These are phyloP conservation scores for Russula olivacea DNA, from an alignment of 768 basidiomycete genomes.

Conservation along the genomic window DNA sequence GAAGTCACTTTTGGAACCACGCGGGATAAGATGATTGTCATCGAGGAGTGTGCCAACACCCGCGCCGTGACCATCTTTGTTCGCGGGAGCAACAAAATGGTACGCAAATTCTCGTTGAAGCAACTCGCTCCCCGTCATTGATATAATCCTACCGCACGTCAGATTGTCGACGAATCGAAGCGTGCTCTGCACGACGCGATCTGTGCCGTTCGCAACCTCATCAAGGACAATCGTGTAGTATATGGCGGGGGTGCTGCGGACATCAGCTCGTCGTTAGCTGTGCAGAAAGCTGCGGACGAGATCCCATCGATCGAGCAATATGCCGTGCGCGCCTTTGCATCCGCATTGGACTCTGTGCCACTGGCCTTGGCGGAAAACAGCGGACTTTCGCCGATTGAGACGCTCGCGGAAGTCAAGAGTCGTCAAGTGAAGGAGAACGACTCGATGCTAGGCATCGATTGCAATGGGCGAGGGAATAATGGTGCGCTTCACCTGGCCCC, in stretches of 20 bases:
- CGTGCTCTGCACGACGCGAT: conserved; percentile 96
- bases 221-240: conserved; percentile 93
- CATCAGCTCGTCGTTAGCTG: conserved; percentile 90
- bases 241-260: conserved; percentile 99
- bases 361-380: conserved; percentile 98
- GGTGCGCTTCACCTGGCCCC: conserved; percentile 43
- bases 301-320: conserved; percentile 98
- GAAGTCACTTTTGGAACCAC: conserved; percentile 97
- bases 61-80: conserved; percentile 97
- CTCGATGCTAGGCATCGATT: conserved; percentile 88
- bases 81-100: conserved; percentile 98
- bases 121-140: not conserved
- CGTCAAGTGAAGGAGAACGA: conserved; percentile 84
- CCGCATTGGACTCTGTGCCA: conserved; percentile 91
- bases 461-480: conserved; percentile 77
- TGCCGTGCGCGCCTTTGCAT: conserved; percentile 98
- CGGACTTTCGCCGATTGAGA: conserved; percentile 93
- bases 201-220: conserved; percentile 92
- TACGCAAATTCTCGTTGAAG: conserved; percentile 30
- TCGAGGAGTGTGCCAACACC: conserved; percentile 96
- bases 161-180: conserved; percentile 99
- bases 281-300: conserved; percentile 93
- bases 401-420: conserved; percentile 92
- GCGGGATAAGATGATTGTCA: conserved; percentile 98
- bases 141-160: not conserved